phyloP scores from a whole-genome alignment of 345 rosid genomes.

The Clarkia xantiana region DNA sequence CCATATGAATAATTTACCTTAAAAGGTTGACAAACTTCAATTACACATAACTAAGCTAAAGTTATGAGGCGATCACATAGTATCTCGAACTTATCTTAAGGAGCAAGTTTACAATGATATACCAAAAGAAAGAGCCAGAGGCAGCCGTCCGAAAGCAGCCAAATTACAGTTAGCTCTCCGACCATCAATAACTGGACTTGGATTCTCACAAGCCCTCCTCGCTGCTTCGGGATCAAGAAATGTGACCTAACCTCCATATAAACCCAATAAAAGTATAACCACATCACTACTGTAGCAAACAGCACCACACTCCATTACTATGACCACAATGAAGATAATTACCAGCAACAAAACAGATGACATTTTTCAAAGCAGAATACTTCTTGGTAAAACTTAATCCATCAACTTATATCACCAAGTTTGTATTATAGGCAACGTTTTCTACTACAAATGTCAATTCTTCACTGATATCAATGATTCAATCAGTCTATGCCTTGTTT shows the following conservation, averaged over 20 bases:
- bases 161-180: constrained; percentile 28
- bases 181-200: constrained; percentile 28
- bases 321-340: background rate
- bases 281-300: constrained; percentile 11
- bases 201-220: constrained; percentile 24
- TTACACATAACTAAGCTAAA: background rate
- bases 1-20: too few species aligned
- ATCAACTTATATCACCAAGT: too few species aligned
- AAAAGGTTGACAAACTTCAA: background rate
- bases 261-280: constrained; percentile 12
- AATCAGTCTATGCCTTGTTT: too few species aligned
- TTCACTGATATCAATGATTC: too few species aligned
- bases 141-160: constrained; percentile 26
- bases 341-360: background rate
- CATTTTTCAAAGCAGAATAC: too few species aligned
- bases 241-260: constrained; percentile 13
- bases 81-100: too few species aligned
- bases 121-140: constrained; percentile 14
- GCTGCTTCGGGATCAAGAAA: constrained; percentile 13
- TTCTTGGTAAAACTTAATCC: too few species aligned
- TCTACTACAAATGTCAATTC: too few species aligned
- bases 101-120: background rate
- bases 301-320: constrained; percentile 1
- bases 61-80: too few species aligned
- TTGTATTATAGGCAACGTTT: too few species aligned